phyloP scores from a whole-genome alignment of 1,284 basidiomycete species.

The Hemileia vastatrix region DNA sequence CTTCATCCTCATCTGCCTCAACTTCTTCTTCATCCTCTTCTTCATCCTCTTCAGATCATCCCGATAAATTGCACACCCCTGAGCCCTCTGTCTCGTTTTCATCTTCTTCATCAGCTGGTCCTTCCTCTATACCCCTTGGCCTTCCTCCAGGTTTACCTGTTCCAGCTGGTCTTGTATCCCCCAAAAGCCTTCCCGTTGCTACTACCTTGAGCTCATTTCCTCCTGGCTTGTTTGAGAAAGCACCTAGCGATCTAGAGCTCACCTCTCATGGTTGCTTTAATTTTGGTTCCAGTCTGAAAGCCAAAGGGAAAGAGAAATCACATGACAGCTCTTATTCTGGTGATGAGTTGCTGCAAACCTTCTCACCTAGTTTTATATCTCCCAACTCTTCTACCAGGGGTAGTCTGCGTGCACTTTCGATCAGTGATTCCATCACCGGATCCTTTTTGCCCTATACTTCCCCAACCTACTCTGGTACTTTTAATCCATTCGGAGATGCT shows the following conservation, averaged over 20 bases:
- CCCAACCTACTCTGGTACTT: slow-evolving; percentile 16
- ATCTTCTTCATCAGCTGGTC: no score
- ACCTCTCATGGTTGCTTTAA: slow-evolving; percentile 7
- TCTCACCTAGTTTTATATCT: slow-evolving; percentile 16
- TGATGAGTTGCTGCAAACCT: slow-evolving; percentile 14
- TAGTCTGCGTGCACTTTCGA: no score
- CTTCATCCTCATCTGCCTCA: neutral
- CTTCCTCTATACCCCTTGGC: no score
- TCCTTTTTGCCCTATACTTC: neutral
- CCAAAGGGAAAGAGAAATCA: slow-evolving; percentile 6
- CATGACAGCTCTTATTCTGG: slow-evolving; percentile 4
- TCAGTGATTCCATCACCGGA: neutral
- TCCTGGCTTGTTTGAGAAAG: slow-evolving; percentile 7
- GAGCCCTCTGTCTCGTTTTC: no score
- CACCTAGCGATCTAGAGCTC: neutral
- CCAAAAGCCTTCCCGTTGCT: no score
- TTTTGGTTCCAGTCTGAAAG: neutral
- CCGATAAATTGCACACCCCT: no score
- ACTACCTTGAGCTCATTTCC: no score
- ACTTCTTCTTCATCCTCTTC: no score
- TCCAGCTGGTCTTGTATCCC: no score
- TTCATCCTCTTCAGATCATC: no score
- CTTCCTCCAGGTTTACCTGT: no score
- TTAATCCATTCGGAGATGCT: slow-evolving; percentile 20
- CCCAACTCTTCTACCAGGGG: slow-evolving; percentile 11